Evolutionary conservation across 2,329 filamentous ascomycete species (phyloP).

Genomic region (Clonostachys rosea): DNA sequence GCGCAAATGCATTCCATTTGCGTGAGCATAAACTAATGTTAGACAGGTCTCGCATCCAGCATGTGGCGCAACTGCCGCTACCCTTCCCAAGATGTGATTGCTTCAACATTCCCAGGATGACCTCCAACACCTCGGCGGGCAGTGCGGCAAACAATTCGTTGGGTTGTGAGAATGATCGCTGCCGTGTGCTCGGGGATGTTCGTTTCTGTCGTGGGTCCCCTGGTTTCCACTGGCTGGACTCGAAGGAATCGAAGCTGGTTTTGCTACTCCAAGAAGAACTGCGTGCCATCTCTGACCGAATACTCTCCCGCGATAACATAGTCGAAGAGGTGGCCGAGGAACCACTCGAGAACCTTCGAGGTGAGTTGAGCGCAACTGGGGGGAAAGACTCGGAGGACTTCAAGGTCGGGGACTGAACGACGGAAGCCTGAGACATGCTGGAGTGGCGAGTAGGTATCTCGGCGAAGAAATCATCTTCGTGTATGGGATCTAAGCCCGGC

Average conservation of each 20-base stretch:
- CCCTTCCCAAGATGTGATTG: conserved; percentile 40
- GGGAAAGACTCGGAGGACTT: conserved; percentile 3
- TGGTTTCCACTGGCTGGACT: conserved; percentile 21
- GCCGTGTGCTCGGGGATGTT: conserved; percentile 8
- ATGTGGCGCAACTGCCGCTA: conserved; percentile 55
- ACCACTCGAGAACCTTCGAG: conserved; percentile 18
- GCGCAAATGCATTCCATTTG: conserved; percentile 47
- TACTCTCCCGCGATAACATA: conserved; percentile 20
- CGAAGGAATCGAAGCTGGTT: conserved; percentile 33
- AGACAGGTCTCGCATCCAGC: conserved; percentile 59
- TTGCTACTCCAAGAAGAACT: conserved; percentile 25
- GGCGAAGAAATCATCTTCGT: conserved; percentile 1
- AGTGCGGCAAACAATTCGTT: conserved; percentile 51
- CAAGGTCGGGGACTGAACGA: not conserved
- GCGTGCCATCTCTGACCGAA: conserved; percentile 13
- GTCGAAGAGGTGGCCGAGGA: conserved; percentile 15
- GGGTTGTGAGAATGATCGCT: conserved; percentile 20
- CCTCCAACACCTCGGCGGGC: conserved; percentile 53
- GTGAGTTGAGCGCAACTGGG: conserved; percentile 22
- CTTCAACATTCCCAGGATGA: conserved; percentile 50
- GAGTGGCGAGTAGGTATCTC: not conserved
- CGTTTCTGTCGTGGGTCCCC: conserved; percentile 14
- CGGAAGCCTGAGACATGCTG: not conserved
- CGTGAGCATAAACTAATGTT: conserved; percentile 43
- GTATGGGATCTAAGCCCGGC: conserved; percentile 1